Evolutionary conservation across 1,139 yeast genomes (phyloP).

Genomic region (Yamadazyma triangularis): DNA sequence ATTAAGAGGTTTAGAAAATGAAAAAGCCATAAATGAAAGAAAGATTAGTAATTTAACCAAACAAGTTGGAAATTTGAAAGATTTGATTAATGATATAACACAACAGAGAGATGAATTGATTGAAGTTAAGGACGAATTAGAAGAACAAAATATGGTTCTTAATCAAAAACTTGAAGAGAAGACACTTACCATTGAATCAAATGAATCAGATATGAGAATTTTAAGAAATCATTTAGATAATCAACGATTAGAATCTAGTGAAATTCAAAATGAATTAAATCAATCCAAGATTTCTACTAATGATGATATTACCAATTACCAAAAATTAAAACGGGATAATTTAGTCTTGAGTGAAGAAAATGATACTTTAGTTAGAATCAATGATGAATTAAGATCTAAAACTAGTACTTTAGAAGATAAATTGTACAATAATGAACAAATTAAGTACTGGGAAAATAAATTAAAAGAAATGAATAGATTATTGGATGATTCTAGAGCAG

Average conservation of each 20-base stretch:
- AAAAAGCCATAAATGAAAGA: conserved; percentile 37
- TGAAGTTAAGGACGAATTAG: conserved; percentile 43
- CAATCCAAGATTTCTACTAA: conserved; percentile 30
- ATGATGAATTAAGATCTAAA: conserved; percentile 30
- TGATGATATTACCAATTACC: conserved; percentile 33
- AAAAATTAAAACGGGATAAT: conserved; percentile 33
- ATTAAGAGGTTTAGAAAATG: conserved; percentile 45
- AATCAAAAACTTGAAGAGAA: conserved; percentile 43
- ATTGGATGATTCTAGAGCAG: conserved; percentile 27
- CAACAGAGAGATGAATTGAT: conserved; percentile 48
- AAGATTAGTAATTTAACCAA: conserved; percentile 45
- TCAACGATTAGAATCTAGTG: conserved; percentile 29
- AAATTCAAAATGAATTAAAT: conserved; percentile 30
- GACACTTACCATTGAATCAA: conserved; percentile 27
- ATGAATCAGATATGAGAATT: conserved; percentile 25
- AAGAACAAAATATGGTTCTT: conserved; percentile 40
- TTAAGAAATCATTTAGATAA: conserved; percentile 35
- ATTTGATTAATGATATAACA: conserved; percentile 47
- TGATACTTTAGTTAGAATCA: conserved; percentile 35
- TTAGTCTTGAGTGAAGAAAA: conserved; percentile 40
- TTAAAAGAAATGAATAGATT: conserved; percentile 26
- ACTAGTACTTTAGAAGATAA: conserved; percentile 36
- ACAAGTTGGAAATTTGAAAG: conserved; percentile 49
- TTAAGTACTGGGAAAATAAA: conserved; percentile 43
- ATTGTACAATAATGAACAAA: conserved; percentile 42